Base-by-base conservation (phyloP, 2,329 filamentous ascomycete species). In the Verticillium dahliae region DNA sequence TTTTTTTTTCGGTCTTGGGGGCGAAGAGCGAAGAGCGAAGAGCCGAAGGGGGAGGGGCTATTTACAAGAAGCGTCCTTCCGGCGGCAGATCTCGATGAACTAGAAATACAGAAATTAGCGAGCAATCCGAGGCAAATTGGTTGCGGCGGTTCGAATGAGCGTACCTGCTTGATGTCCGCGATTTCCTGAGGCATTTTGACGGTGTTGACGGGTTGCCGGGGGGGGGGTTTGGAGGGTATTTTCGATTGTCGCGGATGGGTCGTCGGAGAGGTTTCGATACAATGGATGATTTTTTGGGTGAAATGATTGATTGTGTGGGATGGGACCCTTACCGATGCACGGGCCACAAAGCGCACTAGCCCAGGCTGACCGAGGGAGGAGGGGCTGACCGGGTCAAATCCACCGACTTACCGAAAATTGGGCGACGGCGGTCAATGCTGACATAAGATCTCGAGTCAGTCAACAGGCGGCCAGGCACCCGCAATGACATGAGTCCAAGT, bases 71-170 rank as follows among this genome's bases (percentile, higher is more conserved):
- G 95, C 95, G 89, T 22, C 18, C 87, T 97, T 96, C 81, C 95
- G 91, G 83, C 94, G 90, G 89, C 91, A 97, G 88, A 99, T 97
- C 90, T 98, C 95, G 81, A 99, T 96, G 91, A 99, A 99, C 87
- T 97, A 80, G 27, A 62, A 62, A 15, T 11, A 37, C 38, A 27
- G 18, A 18, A 41, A 70, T 75, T 67, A 77, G 74, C 45, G 38
- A 34, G 37, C 33, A 7, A 2, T 61, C 27, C 37, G 9, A 39
- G 52, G 2, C 15, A 39, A n/a, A 54, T 57, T 56, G 37, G 57
- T 27, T 14, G 31, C 58, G 52, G 61, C 54, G 38, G 57, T 58
- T 67, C 39, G 35, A 18, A 13, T 33, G 6, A 60, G 68, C 78
- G 64, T 75, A 89, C 86, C 82, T 87, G 84, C 85, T 99, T 98